Conservation (phyloP, 257 asterid genomes). For the Osmanthus fragrans region DNA sequence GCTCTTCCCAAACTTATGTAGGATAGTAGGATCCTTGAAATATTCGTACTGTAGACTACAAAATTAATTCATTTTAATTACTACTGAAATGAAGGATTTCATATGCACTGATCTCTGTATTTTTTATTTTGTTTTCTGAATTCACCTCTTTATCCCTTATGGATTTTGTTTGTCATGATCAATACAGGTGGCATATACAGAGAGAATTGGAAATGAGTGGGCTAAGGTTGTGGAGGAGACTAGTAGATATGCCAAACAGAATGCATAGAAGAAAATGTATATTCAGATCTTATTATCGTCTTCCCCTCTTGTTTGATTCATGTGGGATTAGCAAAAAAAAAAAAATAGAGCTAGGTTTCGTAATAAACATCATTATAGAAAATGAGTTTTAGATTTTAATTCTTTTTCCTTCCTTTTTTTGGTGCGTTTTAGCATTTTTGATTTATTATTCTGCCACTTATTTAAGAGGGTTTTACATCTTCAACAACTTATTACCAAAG, state of each 20-base stretch:
- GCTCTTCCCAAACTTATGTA: neutral
- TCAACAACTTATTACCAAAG: neutral
- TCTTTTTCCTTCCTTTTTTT: neutral
- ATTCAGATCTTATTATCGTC: conserved; percentile 10
- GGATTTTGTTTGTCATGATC: conserved; percentile 16
- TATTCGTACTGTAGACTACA: neutral
- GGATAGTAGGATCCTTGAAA: neutral
- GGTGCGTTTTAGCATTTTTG: neutral
- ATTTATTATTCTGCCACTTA: too few relatives aligned
- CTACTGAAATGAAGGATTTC: neutral
- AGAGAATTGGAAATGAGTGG: conserved; percentile 84
- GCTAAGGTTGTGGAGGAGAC: conserved; percentile 81
- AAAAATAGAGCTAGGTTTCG: conserved; percentile 7
- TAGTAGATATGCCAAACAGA: conserved; percentile 52
- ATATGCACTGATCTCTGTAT: neutral
- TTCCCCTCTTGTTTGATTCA: conserved; percentile 5
- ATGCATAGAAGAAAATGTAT: conserved; percentile 34
- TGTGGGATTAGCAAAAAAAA: conserved; percentile 2
- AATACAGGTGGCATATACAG: conserved; percentile 67
- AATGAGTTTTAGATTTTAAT: neutral
- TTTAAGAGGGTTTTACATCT: neutral
- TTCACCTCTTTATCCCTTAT: neutral
- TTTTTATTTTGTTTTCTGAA: neutral
- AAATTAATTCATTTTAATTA: neutral
- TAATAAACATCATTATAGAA: conserved; percentile 14